Base-by-base conservation (phyloP, 129 eudicot genomes). In the Silybum marianum region DNA sequence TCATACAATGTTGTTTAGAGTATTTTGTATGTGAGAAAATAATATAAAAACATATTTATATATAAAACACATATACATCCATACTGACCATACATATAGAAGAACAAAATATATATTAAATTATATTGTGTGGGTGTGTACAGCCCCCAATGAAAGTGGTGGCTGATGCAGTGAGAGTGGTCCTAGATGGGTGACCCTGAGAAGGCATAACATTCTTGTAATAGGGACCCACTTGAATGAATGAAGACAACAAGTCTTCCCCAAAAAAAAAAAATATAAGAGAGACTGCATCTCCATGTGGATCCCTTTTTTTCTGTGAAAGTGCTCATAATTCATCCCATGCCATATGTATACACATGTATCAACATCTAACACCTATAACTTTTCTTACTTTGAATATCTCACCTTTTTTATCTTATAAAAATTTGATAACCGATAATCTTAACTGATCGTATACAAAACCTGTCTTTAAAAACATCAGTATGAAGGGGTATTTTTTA, bases 221-320 rank as follows among this genome's bases (percentile, higher is more conserved):
- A 48, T 16, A 2, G 68, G 78, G 78, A 14, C 78, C 78, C 78
- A 48, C 24, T 74, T 74, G 25, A 28, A 74, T 74, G 25, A 28
- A 74, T 74, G 34, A 74, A 74, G 42, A 74, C 78, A 46, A 48
- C 25, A 74, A 74, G 32, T 19, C 38, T n/a, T 10, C 75, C 38
- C 38, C 16, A 71, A 39, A 34, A 32, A 3, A 32, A 26, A 32
- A 4, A 21, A 19, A 71, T 18, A 30, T 22, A 19, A 12, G 16
- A 69, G 62, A 42, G 42, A 42, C 63, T 73, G 58, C 78, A 74
- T 74, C 78, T 30, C 78, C 78, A 74, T 74, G 78, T 74, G 68
- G 68, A 48, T 25, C 68, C 75, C 30, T 69, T 71, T 71, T 71
- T 71, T 12, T 26, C 8, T 34, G 75, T 71, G 26, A 38, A 19